Evolutionary conservation across 371 early-diverging fungal species (phyloP), one percentile per base, ranked within the genome.

Genomic region (Synchytrium microbalum): DNA sequence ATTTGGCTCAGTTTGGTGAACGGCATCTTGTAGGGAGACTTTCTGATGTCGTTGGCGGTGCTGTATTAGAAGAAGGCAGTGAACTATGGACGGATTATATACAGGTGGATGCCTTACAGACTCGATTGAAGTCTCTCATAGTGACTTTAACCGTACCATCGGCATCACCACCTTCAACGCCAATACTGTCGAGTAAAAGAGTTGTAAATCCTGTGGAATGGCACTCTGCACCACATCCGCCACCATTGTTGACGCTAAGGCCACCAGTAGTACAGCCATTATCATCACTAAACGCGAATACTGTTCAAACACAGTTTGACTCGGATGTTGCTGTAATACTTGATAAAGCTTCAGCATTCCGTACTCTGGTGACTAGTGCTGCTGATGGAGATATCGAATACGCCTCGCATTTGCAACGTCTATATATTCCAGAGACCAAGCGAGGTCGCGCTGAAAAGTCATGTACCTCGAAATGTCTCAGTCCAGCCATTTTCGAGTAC

Each of bases 51-150:
- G 19, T 62, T 3, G 52, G 57, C 26, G 38, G 38, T 53, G 26
- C 54, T 55, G 24, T 62, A 3, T 52, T 62, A 46, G 62, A 62
- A 53, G 16, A 55, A 25, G 62, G 62, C 24, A 26, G 51, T n/a
- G 30, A 32, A 62, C 33, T 57, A 54, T 62, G 62, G 62, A 55
- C 33, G 33, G 32, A 30, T n/a, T n/a, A 32, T 53, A 32, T 62
- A 2, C 53, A 28, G 3, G 28, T 62, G n/a, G 16, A 30, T 10
- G 54, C 32, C 26, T 19, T 13, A n/a, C 51, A 10, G n/a, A 3
- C 64, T 2, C 10, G 14, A 10, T 8, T 16, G 2, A 59, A 64
- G 51, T 14, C 31, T 56, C 26, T 27, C 25, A 10, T 38, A 10
- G 46, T 38, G 19, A 38, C 46, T 38, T 38, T 19, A 38, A 38